Conservation (phyloP, 495 filamentous ascomycete genomes). For the Amniculicola lignicola region DNA sequence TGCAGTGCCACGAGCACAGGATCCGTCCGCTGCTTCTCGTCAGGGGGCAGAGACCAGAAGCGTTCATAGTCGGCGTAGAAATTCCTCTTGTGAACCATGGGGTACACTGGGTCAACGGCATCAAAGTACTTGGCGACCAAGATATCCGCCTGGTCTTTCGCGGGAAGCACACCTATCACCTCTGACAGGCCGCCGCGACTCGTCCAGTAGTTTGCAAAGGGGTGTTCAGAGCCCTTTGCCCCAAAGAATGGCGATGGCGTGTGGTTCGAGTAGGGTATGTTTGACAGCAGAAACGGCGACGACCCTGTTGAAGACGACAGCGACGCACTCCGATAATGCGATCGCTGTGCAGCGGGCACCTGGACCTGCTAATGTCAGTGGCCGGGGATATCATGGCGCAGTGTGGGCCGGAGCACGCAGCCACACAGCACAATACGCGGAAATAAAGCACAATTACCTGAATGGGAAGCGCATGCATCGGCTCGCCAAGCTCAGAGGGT, state of each 20-base stretch:
- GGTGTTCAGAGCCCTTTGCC: slow-evolving; percentile 58
- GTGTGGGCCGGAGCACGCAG: too few relatives aligned
- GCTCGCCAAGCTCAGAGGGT: slow-evolving; percentile 7
- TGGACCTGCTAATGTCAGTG: slow-evolving; percentile 12
- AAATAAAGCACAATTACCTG: slow-evolving; percentile 15
- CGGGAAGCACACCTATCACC: slow-evolving; percentile 65
- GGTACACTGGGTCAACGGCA: slow-evolving; percentile 70
- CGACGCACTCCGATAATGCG: slow-evolving; percentile 32
- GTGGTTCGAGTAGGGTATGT: slow-evolving; percentile 62
- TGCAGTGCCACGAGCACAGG: slow-evolving; percentile 61
- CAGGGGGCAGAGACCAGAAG: slow-evolving; percentile 58
- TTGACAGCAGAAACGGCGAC: slow-evolving; percentile 59
- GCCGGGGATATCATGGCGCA: too few relatives aligned
- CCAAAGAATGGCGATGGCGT: slow-evolving; percentile 67
- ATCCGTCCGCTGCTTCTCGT: slow-evolving; percentile 54
- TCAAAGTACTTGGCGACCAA: slow-evolving; percentile 68
- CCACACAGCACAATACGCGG: too few relatives aligned
- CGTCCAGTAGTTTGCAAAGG: slow-evolving; percentile 76
- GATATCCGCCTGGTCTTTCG: slow-evolving; percentile 68
- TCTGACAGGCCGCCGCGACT: slow-evolving; percentile 66
- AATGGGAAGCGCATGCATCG: slow-evolving; percentile 7
- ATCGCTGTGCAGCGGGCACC: slow-evolving; percentile 9
- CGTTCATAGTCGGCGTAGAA: slow-evolving; percentile 69
- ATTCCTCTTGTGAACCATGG: slow-evolving; percentile 62
- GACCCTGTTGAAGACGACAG: slow-evolving; percentile 38